A percentile compares a stretch with the other conserved stretches of the same genome.
Evolutionary conservation across 805 yeast species (phyloP).

Genomic region (Saccharomycopsis sp.): DNA sequence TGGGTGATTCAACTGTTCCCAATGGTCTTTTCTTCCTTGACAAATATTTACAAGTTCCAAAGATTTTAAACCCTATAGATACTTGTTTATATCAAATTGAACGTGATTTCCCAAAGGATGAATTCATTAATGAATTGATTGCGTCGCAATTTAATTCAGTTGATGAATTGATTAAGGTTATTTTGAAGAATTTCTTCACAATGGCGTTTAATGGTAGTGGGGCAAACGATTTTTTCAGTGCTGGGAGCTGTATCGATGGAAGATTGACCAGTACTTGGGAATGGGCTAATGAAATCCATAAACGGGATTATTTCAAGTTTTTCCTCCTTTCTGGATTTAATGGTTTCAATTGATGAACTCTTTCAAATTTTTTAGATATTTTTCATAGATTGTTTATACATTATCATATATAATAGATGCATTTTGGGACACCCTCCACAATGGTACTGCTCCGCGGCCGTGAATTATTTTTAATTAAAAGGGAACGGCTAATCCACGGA

Average conservation of each 20-base stretch:
- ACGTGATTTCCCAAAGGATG: constrained; percentile 41
- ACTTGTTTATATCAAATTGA: constrained; percentile 50
- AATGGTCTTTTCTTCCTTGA: constrained; percentile 74
- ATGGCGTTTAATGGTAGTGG: constrained; percentile 75
- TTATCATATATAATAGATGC: background rate
- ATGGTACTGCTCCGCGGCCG: too few species aligned
- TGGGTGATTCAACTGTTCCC: constrained; percentile 82
- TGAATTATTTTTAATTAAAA: too few species aligned
- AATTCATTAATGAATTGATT: constrained; percentile 42
- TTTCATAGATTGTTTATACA: background rate
- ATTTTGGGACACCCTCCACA: background rate
- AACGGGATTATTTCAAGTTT: constrained; percentile 54
- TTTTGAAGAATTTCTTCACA: constrained; percentile 40
- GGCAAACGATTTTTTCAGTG: constrained; percentile 76
- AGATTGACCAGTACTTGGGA: constrained; percentile 78
- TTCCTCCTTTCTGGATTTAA: constrained; percentile 64
- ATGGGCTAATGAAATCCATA: constrained; percentile 64
- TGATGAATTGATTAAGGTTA: constrained; percentile 43
- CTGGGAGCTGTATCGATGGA: constrained; percentile 82
- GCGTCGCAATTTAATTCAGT: constrained; percentile 50
- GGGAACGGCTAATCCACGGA: too few species aligned
- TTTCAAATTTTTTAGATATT: background rate
- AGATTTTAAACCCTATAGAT: constrained; percentile 68
- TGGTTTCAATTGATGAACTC: constrained; percentile 48
- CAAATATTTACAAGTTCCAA: constrained; percentile 74